Evolutionary conservation across 2,329 filamentous ascomycete genomes (phyloP).

Genomic region (Chlorencoelia australis): DNA sequence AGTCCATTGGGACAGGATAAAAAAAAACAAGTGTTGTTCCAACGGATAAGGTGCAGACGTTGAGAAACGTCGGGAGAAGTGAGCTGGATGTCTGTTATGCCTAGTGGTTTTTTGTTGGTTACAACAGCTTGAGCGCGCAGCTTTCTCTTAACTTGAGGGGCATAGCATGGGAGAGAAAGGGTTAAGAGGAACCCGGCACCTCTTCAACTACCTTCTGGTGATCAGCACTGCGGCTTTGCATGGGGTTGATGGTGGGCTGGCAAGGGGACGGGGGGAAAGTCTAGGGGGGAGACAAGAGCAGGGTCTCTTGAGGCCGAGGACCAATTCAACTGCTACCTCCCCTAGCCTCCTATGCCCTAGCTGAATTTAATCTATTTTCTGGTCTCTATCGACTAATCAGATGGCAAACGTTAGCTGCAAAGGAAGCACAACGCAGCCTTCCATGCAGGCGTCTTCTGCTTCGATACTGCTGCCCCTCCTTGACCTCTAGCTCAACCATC

Average conservation of each 20-base stretch:
- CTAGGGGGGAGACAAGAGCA: slow-evolving; percentile 3
- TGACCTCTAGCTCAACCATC: too few species aligned
- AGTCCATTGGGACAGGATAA: slow-evolving; percentile 7
- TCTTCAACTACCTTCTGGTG: slow-evolving; percentile 12
- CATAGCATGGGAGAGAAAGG: too few species aligned
- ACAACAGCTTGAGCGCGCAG: too few species aligned
- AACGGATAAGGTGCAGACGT: too few species aligned
- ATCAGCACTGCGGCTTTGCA: slow-evolving; percentile 19
- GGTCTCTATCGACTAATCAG: slow-evolving; percentile 9
- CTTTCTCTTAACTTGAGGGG: background rate
- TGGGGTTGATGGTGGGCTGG: slow-evolving; percentile 3
- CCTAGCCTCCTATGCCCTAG: background rate
- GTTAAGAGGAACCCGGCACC: too few species aligned
- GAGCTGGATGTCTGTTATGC: too few species aligned
- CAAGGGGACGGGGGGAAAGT: slow-evolving; percentile 1
- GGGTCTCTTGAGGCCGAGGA: slow-evolving; percentile 7
- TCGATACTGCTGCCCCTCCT: background rate
- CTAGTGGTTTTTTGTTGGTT: too few species aligned
- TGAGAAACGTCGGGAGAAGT: too few species aligned
- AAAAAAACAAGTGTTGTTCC: too few species aligned
- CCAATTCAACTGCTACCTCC: slow-evolving; percentile 10
- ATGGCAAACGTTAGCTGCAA: slow-evolving; percentile 10
- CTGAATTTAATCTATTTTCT: slow-evolving; percentile 3
- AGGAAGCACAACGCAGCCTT: slow-evolving; percentile 25
- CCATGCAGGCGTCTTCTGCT: slow-evolving; percentile 14